Evolutionary conservation across 2,329 filamentous ascomycete species (phyloP).

Genomic region (Didymella arachidicola): DNA sequence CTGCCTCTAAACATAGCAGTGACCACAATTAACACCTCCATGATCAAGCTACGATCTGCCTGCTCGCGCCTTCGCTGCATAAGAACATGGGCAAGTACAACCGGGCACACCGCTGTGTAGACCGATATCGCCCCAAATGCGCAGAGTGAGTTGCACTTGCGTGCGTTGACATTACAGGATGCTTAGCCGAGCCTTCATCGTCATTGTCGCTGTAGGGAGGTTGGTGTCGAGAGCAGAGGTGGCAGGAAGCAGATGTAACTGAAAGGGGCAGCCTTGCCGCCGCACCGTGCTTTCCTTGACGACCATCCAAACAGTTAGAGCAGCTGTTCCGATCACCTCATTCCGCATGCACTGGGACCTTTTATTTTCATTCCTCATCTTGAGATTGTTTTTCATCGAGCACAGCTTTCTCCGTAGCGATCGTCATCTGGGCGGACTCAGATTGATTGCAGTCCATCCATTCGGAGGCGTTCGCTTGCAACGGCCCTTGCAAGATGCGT

Average conservation of each 20-base stretch:
- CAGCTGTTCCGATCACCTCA: constrained; percentile 1
- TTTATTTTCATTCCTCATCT: constrained; percentile 16
- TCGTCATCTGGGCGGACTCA: constrained; percentile 17
- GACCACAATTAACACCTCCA: constrained; percentile 8
- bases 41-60: constrained; percentile 5
- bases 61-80: constrained; percentile 20
- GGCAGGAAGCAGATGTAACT: constrained; percentile 2
- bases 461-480: constrained; percentile 15
- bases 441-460: constrained; percentile 10
- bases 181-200: neutral
- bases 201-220: neutral
- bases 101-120: constrained; percentile 9
- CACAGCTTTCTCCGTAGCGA: constrained; percentile 6
- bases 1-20: constrained; percentile 5
- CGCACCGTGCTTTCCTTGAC: neutral
- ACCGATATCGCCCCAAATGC: neutral
- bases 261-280: constrained; percentile 2
- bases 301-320: neutral
- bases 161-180: neutral
- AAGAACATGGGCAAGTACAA: neutral
- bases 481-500: constrained; percentile 11
- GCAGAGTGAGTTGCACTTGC: neutral
- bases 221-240: constrained; percentile 6
- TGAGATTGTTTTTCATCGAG: constrained; percentile 1
- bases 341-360: neutral